These are phyloP conservation scores for Beauveria bassiana DNA, from an alignment of 2,329 filamentous ascomycete species.

Conservation along the genomic window DNA sequence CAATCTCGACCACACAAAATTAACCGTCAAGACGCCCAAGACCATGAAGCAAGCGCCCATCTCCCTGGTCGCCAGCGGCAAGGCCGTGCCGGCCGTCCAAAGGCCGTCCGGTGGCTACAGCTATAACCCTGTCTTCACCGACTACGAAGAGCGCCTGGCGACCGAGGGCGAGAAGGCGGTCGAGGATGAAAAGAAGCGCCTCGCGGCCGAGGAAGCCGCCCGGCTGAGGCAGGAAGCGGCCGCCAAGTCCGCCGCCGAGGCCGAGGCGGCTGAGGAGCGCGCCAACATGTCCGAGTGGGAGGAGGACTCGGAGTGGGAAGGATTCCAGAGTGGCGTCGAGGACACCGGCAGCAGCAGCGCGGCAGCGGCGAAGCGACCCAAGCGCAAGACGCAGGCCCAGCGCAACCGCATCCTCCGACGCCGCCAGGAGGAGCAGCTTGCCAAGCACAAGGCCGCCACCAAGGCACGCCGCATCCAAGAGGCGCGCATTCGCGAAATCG, in stretches of 20 bases:
- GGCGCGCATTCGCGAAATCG: slow-evolving; percentile 56
- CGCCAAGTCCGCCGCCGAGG: slow-evolving; percentile 61
- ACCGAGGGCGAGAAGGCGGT: slow-evolving; percentile 73
- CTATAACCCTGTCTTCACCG: slow-evolving; percentile 84
- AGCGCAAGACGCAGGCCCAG: slow-evolving; percentile 79
- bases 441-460: slow-evolving; percentile 67
- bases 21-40: slow-evolving; percentile 61
- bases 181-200: slow-evolving; percentile 66
- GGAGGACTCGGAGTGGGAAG: slow-evolving; percentile 88
- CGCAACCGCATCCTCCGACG: slow-evolving; percentile 81
- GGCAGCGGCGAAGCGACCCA: slow-evolving; percentile 53
- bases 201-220: slow-evolving; percentile 60
- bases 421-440: slow-evolving; percentile 75
- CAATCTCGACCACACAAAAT: slow-evolving; percentile 57
- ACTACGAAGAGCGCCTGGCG: slow-evolving; percentile 72
- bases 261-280: slow-evolving; percentile 63
- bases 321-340: slow-evolving; percentile 74
- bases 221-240: slow-evolving; percentile 59
- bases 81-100: slow-evolving; percentile 67
- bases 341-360: slow-evolving; percentile 31
- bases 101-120: slow-evolving; percentile 77
- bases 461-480: slow-evolving; percentile 67
- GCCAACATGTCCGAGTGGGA: slow-evolving; percentile 65
- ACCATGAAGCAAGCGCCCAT: slow-evolving; percentile 72
- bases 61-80: slow-evolving; percentile 76